Percentiles rank a stretch among this genome's conserved stretches.
These are phyloP conservation scores for Pterocarpus macrocarpus DNA, from an alignment of 306 rosid genomes.

Conservation along the genomic window DNA sequence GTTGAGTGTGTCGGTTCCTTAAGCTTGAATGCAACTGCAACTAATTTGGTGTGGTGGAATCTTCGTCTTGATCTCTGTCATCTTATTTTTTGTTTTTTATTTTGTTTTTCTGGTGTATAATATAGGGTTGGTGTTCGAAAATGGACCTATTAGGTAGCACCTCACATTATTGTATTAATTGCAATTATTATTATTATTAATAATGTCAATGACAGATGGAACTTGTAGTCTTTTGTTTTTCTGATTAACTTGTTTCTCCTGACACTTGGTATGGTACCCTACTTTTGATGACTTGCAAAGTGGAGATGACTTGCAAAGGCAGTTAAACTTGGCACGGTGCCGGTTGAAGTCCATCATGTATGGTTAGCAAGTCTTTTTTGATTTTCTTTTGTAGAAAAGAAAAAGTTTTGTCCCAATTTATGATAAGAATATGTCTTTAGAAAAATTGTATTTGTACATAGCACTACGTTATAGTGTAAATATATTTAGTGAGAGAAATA, in stretches of 20 bases:
- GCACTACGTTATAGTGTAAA: too few species aligned
- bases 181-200: constrained; percentile 1
- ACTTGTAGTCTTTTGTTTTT: not conserved
- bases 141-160: constrained; percentile 49
- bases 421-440: too few species aligned
- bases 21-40: constrained; percentile 64
- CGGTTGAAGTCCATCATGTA: not conserved
- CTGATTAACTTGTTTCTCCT: not conserved
- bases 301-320: constrained; percentile 43
- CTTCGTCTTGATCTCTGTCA: constrained; percentile 39
- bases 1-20: constrained; percentile 64
- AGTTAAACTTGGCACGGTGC: constrained; percentile 31
- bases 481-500: too few species aligned
- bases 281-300: not conserved
- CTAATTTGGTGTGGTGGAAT: constrained; percentile 60
- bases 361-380: constrained; percentile 42
- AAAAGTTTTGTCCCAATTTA: too few species aligned
- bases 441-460: too few species aligned
- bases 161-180: constrained; percentile 40
- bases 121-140: constrained; percentile 38
- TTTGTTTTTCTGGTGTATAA: constrained; percentile 12
- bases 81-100: not conserved
- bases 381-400: not conserved
- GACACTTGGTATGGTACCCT: not conserved
- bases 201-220: constrained; percentile 23